Conservation (phyloP, 768 basidiomycete species). For the Russula sp. region DNA sequence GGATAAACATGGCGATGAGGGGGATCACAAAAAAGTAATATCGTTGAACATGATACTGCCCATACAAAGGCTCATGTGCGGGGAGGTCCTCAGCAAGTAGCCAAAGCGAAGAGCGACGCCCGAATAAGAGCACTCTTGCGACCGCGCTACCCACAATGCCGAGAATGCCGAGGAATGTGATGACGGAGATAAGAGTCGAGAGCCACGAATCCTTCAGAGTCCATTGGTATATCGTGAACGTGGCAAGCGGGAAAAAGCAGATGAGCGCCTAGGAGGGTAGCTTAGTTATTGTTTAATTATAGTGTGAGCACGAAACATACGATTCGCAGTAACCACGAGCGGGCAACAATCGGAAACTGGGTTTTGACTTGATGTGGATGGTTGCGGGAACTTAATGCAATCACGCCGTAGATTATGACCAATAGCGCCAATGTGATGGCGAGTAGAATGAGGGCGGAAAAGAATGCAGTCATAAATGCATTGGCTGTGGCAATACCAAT, state of each 20-base stretch:
- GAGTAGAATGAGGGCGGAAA: slow-evolving; percentile 64
- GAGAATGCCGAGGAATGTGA: slow-evolving; percentile 55
- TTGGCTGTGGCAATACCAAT: slow-evolving; percentile 80
- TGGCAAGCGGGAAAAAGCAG: slow-evolving; percentile 61
- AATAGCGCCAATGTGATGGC: slow-evolving; percentile 56
- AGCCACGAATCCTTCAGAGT: slow-evolving; percentile 87
- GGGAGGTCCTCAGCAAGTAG: slow-evolving; percentile 43
- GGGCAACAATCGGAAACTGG: slow-evolving; percentile 47
- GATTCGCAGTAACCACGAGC: slow-evolving; percentile 63
- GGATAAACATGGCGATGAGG: slow-evolving; percentile 57
- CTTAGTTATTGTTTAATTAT: not conserved
- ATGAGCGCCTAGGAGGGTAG: slow-evolving; percentile 51
- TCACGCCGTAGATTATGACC: slow-evolving; percentile 49
- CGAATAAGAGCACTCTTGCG: slow-evolving; percentile 49
- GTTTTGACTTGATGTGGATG: slow-evolving; percentile 31
- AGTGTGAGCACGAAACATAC: slow-evolving; percentile 43
- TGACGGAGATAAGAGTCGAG: slow-evolving; percentile 71
- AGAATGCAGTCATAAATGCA: slow-evolving; percentile 87
- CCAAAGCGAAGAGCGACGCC: slow-evolving; percentile 42
- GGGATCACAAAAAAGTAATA: slow-evolving; percentile 65
- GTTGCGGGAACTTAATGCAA: slow-evolving; percentile 30
- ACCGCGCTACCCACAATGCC: slow-evolving; percentile 49
- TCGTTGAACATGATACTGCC: slow-evolving; percentile 61
- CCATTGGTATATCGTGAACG: slow-evolving; percentile 90
- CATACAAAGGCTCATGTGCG: slow-evolving; percentile 58